These are phyloP conservation scores for Tarenaya hassleriana DNA, from an alignment of 345 rosid species.

Conservation along the genomic window DNA sequence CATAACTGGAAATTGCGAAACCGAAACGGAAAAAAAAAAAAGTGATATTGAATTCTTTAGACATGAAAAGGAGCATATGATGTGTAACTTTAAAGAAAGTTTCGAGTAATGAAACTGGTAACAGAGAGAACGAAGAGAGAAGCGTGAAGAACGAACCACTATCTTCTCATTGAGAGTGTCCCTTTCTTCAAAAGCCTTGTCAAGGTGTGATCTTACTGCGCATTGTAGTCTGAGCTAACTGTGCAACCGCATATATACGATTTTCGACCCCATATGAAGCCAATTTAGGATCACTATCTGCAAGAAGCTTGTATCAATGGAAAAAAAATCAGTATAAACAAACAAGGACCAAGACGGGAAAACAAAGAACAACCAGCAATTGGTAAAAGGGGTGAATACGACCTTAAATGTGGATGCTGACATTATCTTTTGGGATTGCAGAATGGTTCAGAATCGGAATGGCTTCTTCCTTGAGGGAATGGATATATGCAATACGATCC, in stretches of 20 bases:
- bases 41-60: not conserved
- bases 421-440: slow-evolving; percentile 77
- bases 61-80: not conserved
- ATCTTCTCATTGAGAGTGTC: slow-evolving; percentile 88
- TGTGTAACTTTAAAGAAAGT: not conserved
- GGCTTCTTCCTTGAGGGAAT: slow-evolving; percentile 76
- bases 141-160: slow-evolving; percentile 51
- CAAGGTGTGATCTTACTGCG: slow-evolving; percentile 95
- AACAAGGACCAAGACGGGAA: too few species aligned
- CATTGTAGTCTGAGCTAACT: slow-evolving; percentile 95
- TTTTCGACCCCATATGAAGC: slow-evolving; percentile 97
- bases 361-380: too few species aligned
- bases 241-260: slow-evolving; percentile 82
- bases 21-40: not conserved
- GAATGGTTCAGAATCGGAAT: slow-evolving; percentile 71
- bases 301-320: slow-evolving; percentile 6
- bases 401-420: slow-evolving; percentile 69
- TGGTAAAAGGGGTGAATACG: too few species aligned
- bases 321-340: not conserved
- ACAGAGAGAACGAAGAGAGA: not conserved
- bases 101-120: not conserved
- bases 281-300: slow-evolving; percentile 76
- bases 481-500: slow-evolving; percentile 71
- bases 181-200: slow-evolving; percentile 93
- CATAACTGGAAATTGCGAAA: not conserved